Base-by-base conservation (phyloP, 2,329 filamentous ascomycete genomes). In the Eutypa lata region DNA sequence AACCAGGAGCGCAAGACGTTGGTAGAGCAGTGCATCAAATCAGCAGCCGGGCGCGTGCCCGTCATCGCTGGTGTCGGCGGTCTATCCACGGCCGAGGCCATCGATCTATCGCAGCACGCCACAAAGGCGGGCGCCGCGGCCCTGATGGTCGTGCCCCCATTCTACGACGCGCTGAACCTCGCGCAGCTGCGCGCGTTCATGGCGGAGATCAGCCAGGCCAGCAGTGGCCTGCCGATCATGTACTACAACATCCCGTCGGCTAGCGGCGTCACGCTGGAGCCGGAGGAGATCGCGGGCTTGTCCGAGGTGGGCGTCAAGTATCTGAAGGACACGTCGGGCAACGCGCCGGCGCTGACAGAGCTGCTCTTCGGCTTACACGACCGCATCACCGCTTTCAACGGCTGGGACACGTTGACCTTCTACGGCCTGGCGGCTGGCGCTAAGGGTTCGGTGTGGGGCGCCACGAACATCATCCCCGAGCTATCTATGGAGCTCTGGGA, bases 351-450 rank as follows among this genome's bases (percentile, higher is more conserved):
- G 0, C 63, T 79, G 5, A 80, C 76, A 2, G 76, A 80, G 52
- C 59, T 80, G 14, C 65, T 80, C 3, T 79, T 80, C 56, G 68
- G 68, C 50, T 53, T 59, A 26, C 58, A 61, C 4, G 60, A 70
- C 19, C 61, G 64, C 2, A 73, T 79, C 54, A 79, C 74, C 1
- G 68, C 73, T 0, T 78, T 80, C 61, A 80, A 80, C 52, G 77
- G 77, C 1, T 80, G 77, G 77, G 77, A 80, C 53, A 80, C 76
- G 0, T 64, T 80, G 16, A 80, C 77, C 0, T 80, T 80, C 59
- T 80, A 80, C 55, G 76, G 77, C 10, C 63, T 80, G 10, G 74
- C 73, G 0, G 76, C 76, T 1, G 77, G 77, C 0, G 74, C 75
- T 8, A 75, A 75, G 45, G 77, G 77, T 3, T 74, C 72, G 3